Conservation (phyloP, 306 rosid genomes). For the Inga leiocalycina region DNA sequence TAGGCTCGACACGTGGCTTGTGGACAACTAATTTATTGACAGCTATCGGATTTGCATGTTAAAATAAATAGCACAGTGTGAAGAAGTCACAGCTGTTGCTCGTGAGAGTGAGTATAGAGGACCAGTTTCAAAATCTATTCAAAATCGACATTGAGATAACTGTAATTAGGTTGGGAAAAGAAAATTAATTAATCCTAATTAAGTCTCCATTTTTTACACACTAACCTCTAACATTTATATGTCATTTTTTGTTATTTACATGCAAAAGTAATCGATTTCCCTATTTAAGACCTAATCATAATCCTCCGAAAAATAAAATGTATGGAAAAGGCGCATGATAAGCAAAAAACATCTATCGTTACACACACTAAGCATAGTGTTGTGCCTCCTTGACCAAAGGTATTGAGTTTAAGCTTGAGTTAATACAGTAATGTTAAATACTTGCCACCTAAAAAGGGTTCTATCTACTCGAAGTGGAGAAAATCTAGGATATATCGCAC, state of each 20-base stretch:
- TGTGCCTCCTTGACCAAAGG: no score
- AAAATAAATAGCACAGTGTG: neutral
- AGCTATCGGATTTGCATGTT: neutral
- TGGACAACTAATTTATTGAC: neutral
- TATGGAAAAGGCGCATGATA: neutral
- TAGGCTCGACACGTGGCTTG: slow-evolving; percentile 8
- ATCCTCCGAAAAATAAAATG: neutral
- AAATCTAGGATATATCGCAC: no score
- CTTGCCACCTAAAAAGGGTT: no score
- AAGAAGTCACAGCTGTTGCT: neutral
- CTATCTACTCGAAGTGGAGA: no score
- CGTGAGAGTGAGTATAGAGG: neutral
- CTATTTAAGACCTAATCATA: neutral
- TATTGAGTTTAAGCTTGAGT: neutral
- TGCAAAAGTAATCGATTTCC: neutral
- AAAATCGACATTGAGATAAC: no score
- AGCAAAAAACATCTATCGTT: no score
- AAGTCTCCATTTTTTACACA: no score
- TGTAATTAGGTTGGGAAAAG: neutral
- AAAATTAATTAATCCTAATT: no score
- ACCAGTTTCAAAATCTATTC: neutral
- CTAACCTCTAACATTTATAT: neutral
- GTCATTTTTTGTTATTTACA: neutral
- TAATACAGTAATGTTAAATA: neutral
- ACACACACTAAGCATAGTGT: no score